These are phyloP conservation scores for Vicia faba DNA, from an alignment of 306 rosid genomes.

Conservation along the genomic window DNA sequence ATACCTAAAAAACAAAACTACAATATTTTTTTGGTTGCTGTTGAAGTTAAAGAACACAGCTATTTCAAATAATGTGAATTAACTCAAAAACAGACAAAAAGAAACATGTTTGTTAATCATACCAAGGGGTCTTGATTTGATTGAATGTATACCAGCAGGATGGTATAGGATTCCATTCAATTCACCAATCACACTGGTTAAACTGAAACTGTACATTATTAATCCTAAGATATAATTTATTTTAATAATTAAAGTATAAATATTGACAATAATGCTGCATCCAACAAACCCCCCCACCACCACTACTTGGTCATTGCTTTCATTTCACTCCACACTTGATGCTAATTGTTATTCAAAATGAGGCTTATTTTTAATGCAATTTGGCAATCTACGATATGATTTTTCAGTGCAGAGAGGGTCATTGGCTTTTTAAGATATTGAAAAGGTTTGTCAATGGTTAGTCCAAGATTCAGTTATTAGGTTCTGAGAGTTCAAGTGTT, in stretches of 20 bases:
- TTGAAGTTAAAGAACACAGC: not conserved
- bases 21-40: not conserved
- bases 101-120: not conserved
- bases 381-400: no score
- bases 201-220: not conserved
- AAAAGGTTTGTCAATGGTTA: not conserved
- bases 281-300: not conserved
- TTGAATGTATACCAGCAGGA: not conserved
- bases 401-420: no score
- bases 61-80: not conserved
- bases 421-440: not conserved
- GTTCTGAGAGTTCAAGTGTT: not conserved
- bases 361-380: no score
- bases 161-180: not conserved
- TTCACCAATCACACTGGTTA: not conserved
- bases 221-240: not conserved
- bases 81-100: not conserved
- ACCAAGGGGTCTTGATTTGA: constrained; percentile 1
- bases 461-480: not conserved
- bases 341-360: not conserved
- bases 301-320: not conserved
- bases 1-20: not conserved
- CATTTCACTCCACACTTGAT: not conserved
- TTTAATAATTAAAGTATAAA: not conserved
- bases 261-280: not conserved